Evolutionary conservation across 352 stramenopile genomes (phyloP).

Genomic region (Phytophthora melonis): DNA sequence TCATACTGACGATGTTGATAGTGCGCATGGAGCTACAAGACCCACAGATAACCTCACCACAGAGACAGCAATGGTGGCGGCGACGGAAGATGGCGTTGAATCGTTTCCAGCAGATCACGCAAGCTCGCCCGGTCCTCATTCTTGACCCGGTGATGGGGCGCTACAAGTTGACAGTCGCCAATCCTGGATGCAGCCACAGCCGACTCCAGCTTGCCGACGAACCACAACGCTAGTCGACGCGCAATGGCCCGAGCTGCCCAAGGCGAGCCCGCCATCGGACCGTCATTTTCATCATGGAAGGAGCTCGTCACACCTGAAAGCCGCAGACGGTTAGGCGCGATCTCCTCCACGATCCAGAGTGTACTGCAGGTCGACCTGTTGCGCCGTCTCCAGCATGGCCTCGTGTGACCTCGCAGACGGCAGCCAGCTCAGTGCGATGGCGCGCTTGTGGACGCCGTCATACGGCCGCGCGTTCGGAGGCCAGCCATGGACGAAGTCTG

Average conservation of each 20-base stretch:
- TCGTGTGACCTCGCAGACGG: constrained; percentile 54
- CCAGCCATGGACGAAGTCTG: constrained; percentile 36
- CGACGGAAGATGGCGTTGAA: constrained; percentile 67
- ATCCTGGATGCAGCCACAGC: constrained; percentile 60
- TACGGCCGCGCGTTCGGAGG: constrained; percentile 41
- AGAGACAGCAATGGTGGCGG: constrained; percentile 74
- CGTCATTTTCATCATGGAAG: constrained; percentile 56
- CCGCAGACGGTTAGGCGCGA: constrained; percentile 50
- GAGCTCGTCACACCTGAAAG: constrained; percentile 70
- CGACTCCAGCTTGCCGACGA: constrained; percentile 55
- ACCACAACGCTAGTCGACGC: constrained; percentile 53
- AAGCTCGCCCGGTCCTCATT: constrained; percentile 64
- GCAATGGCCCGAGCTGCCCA: constrained; percentile 51
- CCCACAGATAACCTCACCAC: constrained; percentile 70
- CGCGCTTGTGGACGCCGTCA: constrained; percentile 64
- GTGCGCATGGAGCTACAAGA: constrained; percentile 58
- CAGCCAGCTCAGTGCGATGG: constrained; percentile 67
- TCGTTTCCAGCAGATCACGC: constrained; percentile 73
- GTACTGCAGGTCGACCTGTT: constrained; percentile 65
- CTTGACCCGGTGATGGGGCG: constrained; percentile 67
- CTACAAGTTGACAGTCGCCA: constrained; percentile 50
- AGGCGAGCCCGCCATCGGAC: constrained; percentile 36
- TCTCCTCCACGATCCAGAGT: constrained; percentile 75
- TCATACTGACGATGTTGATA: constrained; percentile 44
- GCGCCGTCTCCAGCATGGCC: constrained; percentile 25